Percentiles rank a stretch among this genome's conserved stretches.
These are phyloP conservation scores for Monosporascus sp. DNA, from an alignment of 2,329 filamentous ascomycete genomes.

Conservation along the genomic window DNA sequence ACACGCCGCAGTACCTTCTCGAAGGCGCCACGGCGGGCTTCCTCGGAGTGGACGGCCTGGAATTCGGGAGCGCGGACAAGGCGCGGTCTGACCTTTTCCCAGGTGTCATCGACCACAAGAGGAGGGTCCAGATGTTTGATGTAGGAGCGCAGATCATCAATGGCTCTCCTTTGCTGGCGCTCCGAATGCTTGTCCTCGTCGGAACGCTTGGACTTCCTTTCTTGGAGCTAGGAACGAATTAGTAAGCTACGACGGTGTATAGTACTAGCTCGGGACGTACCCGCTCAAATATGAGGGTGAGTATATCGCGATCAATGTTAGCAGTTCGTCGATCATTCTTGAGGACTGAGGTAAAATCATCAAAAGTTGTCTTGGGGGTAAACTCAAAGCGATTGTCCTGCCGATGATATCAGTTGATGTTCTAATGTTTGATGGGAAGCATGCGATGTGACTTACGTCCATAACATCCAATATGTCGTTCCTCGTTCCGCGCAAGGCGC, in stretches of 20 bases:
- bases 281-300: constrained; percentile 79
- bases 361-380: constrained; percentile 76
- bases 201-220: constrained; percentile 75
- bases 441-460: constrained; percentile 55
- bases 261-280: constrained; percentile 36
- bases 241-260: constrained; percentile 17
- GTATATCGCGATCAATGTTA: constrained; percentile 74
- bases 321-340: constrained; percentile 82
- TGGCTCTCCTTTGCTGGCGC: constrained; percentile 75
- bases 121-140: constrained; percentile 91
- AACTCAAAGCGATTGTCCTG: constrained; percentile 91
- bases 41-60: constrained; percentile 74
- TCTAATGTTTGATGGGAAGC: background rate
- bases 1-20: constrained; percentile 87
- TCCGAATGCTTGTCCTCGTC: constrained; percentile 77
- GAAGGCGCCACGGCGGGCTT: constrained; percentile 76
- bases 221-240: constrained; percentile 59
- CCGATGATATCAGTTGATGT: constrained; percentile 29
- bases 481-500: constrained; percentile 71
- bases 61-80: constrained; percentile 81
- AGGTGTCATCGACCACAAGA: constrained; percentile 71
- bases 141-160: constrained; percentile 77
- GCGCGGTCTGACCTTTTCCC: constrained; percentile 78
- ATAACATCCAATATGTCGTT: constrained; percentile 85
- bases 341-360: constrained; percentile 81